Evolutionary conservation across 305 asterid genomes (phyloP).

Genomic region (Solanum hybrid): DNA sequence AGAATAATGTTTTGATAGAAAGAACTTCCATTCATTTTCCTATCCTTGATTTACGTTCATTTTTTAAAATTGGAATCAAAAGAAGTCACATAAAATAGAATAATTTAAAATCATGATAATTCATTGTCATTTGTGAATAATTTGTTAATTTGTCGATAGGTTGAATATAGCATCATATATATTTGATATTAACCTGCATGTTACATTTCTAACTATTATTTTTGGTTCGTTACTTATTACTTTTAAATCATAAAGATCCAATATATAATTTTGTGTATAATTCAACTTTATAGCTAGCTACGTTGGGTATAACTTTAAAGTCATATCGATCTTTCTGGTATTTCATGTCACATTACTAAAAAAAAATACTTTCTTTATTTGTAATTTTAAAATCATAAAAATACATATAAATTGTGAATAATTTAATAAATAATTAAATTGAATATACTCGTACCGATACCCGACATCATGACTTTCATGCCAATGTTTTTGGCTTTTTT

Average conservation of each 20-base stretch:
- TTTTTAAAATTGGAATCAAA: not conserved
- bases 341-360: not conserved
- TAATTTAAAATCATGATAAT: not conserved
- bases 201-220: not conserved
- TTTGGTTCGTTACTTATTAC: not conserved
- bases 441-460: not conserved
- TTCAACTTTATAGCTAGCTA: not conserved
- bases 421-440: no score
- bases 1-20: not conserved
- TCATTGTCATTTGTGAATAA: not conserved
- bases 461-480: no score
- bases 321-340: not conserved
- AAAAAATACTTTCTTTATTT: not conserved
- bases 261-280: not conserved
- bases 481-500: not conserved
- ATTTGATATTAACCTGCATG: not conserved
- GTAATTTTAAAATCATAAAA: no score
- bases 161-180: not conserved
- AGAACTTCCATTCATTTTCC: not conserved
- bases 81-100: not conserved
- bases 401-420: not conserved
- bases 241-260: not conserved
- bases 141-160: not conserved
- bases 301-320: not conserved
- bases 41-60: not conserved